Percentiles rank a stretch among this genome's conserved stretches.
phyloP scores from a whole-genome alignment of 1,284 basidiomycete species.

The Gymnopus androsaceus region DNA sequence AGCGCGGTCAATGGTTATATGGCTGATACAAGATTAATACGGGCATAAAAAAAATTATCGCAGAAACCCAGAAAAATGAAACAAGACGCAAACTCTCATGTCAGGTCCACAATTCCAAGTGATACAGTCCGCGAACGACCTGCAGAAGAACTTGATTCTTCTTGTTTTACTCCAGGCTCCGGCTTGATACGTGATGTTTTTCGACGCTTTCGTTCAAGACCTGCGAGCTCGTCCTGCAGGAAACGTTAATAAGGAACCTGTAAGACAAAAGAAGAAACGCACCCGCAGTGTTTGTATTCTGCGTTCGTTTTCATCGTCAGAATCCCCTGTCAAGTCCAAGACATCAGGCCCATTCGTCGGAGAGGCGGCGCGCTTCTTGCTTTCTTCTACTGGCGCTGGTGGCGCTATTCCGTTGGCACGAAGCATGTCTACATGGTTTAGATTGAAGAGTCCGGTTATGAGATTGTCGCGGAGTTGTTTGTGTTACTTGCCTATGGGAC shows the following conservation, averaged over 20 bases:
- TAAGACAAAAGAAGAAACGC: neutral
- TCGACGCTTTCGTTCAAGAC: neutral
- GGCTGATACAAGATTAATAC: too few relatives aligned
- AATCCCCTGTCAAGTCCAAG: neutral
- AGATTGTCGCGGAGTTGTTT: too few relatives aligned
- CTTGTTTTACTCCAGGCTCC: neutral
- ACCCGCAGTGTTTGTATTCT: neutral
- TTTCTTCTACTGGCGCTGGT: neutral
- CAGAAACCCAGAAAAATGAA: neutral
- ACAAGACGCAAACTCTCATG: neutral
- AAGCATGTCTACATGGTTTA: slow-evolving; percentile 1
- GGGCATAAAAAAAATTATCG: neutral
- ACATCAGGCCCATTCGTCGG: neutral
- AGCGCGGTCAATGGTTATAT: too few relatives aligned
- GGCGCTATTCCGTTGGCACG: slow-evolving; percentile 12
- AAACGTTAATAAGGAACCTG: neutral
- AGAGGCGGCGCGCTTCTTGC: neutral
- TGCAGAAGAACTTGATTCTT: neutral
- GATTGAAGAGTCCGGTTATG: too few relatives aligned
- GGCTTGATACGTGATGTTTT: neutral
- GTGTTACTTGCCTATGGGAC: slow-evolving; percentile 27
- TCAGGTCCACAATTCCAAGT: neutral
- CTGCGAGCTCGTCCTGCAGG: neutral
- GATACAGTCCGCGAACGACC: neutral
- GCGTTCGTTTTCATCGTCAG: neutral